phyloP scores from a whole-genome alignment of 2,329 filamentous ascomycete genomes.

The Alternaria ethzedia region DNA sequence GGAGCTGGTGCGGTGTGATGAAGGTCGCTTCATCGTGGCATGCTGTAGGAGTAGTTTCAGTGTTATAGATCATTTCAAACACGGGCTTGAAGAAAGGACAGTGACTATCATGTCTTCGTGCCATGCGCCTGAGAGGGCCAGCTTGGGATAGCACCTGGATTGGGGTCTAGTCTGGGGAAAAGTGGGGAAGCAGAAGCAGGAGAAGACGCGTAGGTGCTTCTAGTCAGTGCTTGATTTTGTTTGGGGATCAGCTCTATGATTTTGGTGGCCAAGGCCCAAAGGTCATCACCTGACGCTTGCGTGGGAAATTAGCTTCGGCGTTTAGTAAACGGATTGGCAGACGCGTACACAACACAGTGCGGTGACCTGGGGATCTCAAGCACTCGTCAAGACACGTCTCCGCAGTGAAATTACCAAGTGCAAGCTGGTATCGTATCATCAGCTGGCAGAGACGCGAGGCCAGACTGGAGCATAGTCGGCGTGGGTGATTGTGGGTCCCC shows the following conservation, averaged over 20 bases:
- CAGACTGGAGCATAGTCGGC: neutral
- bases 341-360: neutral
- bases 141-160: neutral
- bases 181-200: neutral
- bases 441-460: neutral
- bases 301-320: neutral
- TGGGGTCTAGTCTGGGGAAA: neutral
- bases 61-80: neutral
- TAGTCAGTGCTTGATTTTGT: neutral
- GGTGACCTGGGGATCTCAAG: neutral
- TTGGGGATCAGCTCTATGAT: neutral
- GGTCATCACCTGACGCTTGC: neutral
- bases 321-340: neutral
- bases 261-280: neutral
- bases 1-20: constrained; percentile 32
- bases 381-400: neutral
- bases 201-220: neutral
- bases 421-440: neutral
- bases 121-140: neutral
- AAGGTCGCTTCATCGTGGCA: neutral
- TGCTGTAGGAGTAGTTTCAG: neutral
- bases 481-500: constrained; percentile 14
- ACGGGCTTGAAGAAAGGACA: neutral
- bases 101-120: neutral
- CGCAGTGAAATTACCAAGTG: neutral